Percentiles rank a stretch among this genome's conserved stretches.
Evolutionary conservation across 192 early-diverging fungal species (phyloP).

Genomic region (Coemansia reversa): DNA sequence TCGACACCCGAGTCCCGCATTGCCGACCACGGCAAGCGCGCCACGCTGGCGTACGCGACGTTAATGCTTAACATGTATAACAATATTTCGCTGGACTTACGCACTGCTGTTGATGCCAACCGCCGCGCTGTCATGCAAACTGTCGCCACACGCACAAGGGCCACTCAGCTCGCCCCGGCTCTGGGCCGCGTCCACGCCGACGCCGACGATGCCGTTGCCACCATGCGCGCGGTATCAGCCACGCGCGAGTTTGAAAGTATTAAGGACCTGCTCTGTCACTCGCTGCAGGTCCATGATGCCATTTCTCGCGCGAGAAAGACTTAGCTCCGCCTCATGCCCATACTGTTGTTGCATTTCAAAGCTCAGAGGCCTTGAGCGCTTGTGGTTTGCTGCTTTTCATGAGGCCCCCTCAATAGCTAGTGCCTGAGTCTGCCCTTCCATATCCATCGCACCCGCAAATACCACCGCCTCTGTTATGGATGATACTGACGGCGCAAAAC

Average conservation of each 20-base stretch:
- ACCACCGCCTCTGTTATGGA: too few relatives aligned
- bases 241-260: slow-evolving; percentile 36
- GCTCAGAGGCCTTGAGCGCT: too few relatives aligned
- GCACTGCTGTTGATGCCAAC: slow-evolving; percentile 29
- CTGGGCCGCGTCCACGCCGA: slow-evolving; percentile 43
- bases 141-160: slow-evolving; percentile 31
- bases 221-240: slow-evolving; percentile 19
- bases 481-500: too few relatives aligned
- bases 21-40: slow-evolving; percentile 34
- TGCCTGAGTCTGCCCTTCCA: too few relatives aligned
- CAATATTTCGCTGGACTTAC: slow-evolving; percentile 49
- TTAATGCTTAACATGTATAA: slow-evolving; percentile 54
- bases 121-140: slow-evolving; percentile 46
- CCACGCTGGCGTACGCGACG: slow-evolving; percentile 47
- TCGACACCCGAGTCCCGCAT: slow-evolving; percentile 50
- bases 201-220: slow-evolving; percentile 32
- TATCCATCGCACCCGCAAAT: too few relatives aligned
- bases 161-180: slow-evolving; percentile 25
- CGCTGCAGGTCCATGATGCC: slow-evolving; percentile 45
- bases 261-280: slow-evolving; percentile 46
- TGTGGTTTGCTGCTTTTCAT: too few relatives aligned
- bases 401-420: too few relatives aligned
- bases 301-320: slow-evolving; percentile 5
- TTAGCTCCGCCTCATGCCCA: background rate
- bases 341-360: background rate